Conservation (phyloP, 1,284 basidiomycete species). For the Moniliophthora roreri region DNA sequence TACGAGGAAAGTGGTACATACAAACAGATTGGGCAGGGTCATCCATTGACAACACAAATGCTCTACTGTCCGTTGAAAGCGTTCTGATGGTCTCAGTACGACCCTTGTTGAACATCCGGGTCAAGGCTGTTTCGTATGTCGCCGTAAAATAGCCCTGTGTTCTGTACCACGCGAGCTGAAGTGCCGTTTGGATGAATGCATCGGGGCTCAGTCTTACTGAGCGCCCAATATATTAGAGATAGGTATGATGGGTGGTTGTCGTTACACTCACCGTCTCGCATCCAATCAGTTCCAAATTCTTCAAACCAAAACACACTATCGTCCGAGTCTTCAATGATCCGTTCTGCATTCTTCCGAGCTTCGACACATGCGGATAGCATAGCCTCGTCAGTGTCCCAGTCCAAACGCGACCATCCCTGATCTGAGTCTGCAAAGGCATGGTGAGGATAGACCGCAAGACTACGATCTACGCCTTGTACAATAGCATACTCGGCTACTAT, state of each 20-base stretch:
- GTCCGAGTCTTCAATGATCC: constrained; percentile 80
- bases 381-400: constrained; percentile 75
- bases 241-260: constrained; percentile 6
- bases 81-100: constrained; percentile 93
- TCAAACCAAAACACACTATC: constrained; percentile 84
- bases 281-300: constrained; percentile 90
- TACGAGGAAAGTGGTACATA: constrained; percentile 26
- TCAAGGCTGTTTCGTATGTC: constrained; percentile 94
- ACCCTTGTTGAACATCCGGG: constrained; percentile 87
- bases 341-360: constrained; percentile 60
- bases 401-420: constrained; percentile 63
- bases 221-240: constrained; percentile 39
- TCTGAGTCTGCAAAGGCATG: constrained; percentile 15
- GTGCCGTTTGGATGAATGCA: constrained; percentile 90
- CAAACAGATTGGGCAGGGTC: constrained; percentile 52
- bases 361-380: constrained; percentile 58
- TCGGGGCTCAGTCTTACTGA: constrained; percentile 81
- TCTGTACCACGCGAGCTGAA: constrained; percentile 92
- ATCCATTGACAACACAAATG: constrained; percentile 79
- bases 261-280: constrained; percentile 70
- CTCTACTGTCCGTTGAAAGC: constrained; percentile 74
- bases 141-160: constrained; percentile 80
- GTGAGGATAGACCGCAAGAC: constrained; percentile 26
- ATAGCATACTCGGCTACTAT: constrained; percentile 88
- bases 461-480: constrained; percentile 57